A percentile compares a stretch with the other conserved stretches of the same genome.
Conservation (phyloP, 192 early-diverging fungal species). For the Umbelopsis vinacea region DNA sequence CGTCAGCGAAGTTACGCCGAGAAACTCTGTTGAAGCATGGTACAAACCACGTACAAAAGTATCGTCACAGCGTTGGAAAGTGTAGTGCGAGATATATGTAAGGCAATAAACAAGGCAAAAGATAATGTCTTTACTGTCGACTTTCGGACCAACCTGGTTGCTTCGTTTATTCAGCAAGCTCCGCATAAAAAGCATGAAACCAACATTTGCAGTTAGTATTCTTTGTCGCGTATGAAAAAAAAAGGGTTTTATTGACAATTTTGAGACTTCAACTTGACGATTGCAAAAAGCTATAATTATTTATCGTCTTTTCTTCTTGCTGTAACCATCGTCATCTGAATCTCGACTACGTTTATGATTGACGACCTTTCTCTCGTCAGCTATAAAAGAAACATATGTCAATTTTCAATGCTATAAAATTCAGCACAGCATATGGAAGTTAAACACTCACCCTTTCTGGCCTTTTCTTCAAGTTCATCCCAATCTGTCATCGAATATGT, state of each 20-base stretch:
- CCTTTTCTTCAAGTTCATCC: constrained; percentile 83
- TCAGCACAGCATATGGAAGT: not conserved
- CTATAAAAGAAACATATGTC: constrained; percentile 1
- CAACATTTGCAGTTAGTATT: too few species aligned
- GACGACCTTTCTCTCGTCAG: constrained; percentile 22
- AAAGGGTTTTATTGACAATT: not conserved
- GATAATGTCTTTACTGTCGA: too few species aligned
- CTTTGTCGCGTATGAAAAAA: not conserved
- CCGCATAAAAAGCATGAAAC: too few species aligned
- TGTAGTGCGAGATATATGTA: too few species aligned
- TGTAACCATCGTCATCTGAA: constrained; percentile 27
- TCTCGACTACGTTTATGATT: constrained; percentile 23
- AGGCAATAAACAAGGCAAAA: too few species aligned
- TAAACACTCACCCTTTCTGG: constrained; percentile 53
- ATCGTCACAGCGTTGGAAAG: too few species aligned
- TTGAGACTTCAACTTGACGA: not conserved
- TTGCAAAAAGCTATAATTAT: constrained; percentile 5
- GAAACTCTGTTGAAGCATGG: too few species aligned
- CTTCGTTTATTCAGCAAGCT: too few species aligned
- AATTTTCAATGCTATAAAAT: not conserved
- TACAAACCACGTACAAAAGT: too few species aligned
- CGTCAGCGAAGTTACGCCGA: too few species aligned
- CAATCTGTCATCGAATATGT: constrained; percentile 56
- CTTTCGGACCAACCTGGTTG: too few species aligned
- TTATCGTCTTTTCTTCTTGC: constrained; percentile 27